Percentiles rank a stretch among this genome's conserved stretches.
Conservation (phyloP, 1,284 basidiomycete species). For the Marasmius tenuissimus region DNA sequence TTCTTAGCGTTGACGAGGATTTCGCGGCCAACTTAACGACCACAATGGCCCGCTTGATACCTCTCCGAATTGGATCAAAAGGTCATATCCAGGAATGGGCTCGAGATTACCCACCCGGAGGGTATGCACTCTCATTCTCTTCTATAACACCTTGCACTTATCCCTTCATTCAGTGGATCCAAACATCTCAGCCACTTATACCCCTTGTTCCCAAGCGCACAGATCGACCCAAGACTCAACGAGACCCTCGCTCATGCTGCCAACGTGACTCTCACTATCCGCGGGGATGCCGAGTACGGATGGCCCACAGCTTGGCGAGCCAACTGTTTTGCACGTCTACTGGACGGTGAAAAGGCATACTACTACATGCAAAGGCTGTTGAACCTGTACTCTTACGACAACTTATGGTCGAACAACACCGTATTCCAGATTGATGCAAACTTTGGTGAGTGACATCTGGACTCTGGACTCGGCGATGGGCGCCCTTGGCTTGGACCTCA, state of each 20-base stretch:
- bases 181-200: conserved; percentile 17
- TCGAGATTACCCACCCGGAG: conserved; percentile 10
- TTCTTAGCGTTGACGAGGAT: conserved; percentile 16
- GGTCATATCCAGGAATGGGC: conserved; percentile 20
- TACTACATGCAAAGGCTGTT: conserved; percentile 15
- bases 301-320: conserved; percentile 20
- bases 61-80: conserved; percentile 16
- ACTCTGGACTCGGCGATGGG: neutral
- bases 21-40: conserved; percentile 14
- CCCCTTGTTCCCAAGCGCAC: conserved; percentile 16
- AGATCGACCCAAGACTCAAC: conserved; percentile 19
- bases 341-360: conserved; percentile 18
- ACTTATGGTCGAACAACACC: conserved; percentile 14
- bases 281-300: conserved; percentile 18
- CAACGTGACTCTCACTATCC: conserved; percentile 12
- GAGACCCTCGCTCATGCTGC: conserved; percentile 16
- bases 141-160: neutral
- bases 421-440: conserved; percentile 17
- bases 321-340: conserved; percentile 12
- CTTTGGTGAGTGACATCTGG: conserved; percentile 8
- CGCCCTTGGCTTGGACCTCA: neutral
- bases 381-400: conserved; percentile 12
- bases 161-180: neutral
- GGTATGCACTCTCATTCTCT: neutral
- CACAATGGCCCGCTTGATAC: conserved; percentile 13